Evolutionary conservation across 2,329 filamentous ascomycete species (phyloP).

Genomic region (Aspergillus neotritici): DNA sequence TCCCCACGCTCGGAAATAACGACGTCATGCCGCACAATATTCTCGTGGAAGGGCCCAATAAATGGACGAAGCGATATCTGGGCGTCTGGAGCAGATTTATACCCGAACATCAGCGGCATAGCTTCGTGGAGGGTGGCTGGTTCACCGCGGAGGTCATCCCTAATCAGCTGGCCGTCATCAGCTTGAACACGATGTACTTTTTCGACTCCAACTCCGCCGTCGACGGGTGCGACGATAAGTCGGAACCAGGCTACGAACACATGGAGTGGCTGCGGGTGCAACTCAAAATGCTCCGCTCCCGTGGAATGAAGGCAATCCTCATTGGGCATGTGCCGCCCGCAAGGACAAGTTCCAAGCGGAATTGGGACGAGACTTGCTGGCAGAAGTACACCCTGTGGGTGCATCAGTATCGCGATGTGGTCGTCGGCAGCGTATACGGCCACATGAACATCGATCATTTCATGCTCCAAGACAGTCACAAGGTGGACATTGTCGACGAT

Average conservation of each 20-base stretch:
- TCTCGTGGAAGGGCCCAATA: constrained; percentile 75
- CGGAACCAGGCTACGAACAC: constrained; percentile 86
- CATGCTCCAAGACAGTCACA: constrained; percentile 76
- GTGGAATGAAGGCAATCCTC: constrained; percentile 88
- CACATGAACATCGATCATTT: constrained; percentile 99
- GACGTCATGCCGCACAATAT: constrained; percentile 97
- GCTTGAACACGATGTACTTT: constrained; percentile 93
- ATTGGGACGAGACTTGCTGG: constrained; percentile 97
- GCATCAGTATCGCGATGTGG: constrained; percentile 82
- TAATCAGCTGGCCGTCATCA: constrained; percentile 77
- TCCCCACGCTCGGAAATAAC: constrained; percentile 94
- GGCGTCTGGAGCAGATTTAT: constrained; percentile 82
- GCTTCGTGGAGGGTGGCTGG: constrained; percentile 89
- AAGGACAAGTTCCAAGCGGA: constrained; percentile 72
- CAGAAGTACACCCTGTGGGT: constrained; percentile 94
- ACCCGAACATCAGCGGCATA: constrained; percentile 83
- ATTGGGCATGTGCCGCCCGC: constrained; percentile 93
- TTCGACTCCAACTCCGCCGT: constrained; percentile 91
- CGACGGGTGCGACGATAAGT: constrained; percentile 73
- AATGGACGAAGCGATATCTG: constrained; percentile 71
- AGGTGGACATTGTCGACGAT: constrained; percentile 58
- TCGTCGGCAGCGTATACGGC: constrained; percentile 73
- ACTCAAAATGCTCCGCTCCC: constrained; percentile 71
- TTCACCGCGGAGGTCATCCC: constrained; percentile 91
- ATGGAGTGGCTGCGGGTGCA: constrained; percentile 94